phyloP scores from a whole-genome alignment of 2,329 filamentous ascomycete genomes.

The Chrysosporium queenslandicum region DNA sequence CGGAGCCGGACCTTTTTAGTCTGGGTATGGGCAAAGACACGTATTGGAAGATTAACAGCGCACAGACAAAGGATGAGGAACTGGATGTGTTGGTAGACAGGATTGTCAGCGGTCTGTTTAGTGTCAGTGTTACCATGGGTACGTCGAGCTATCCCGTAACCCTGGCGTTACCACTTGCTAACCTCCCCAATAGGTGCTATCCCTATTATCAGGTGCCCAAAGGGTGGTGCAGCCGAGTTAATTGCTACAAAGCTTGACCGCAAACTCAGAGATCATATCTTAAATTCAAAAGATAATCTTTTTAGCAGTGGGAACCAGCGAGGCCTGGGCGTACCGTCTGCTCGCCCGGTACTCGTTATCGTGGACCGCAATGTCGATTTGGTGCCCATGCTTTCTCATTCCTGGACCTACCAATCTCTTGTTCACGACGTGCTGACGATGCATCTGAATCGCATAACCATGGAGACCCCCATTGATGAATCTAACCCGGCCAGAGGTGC shows the following conservation, averaged over 20 bases:
- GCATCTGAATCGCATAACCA: conserved; percentile 86
- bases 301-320: conserved; percentile 59
- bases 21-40: conserved; percentile 86
- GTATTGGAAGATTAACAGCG: conserved; percentile 95
- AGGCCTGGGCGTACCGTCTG: conserved; percentile 53
- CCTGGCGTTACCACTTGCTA: conserved; percentile 17
- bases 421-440: conserved; percentile 69
- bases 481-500: conserved; percentile 60
- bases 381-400: conserved; percentile 97
- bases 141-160: conserved; percentile 22
- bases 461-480: conserved; percentile 74
- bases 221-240: conserved; percentile 84
- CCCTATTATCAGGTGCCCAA: conserved; percentile 89
- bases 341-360: conserved; percentile 80
- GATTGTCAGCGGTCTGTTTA: conserved; percentile 94
- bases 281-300: conserved; percentile 96
- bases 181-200: conserved; percentile 56
- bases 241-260: conserved; percentile 89
- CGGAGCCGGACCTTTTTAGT: conserved; percentile 90
- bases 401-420: conserved; percentile 79
- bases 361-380: conserved; percentile 93
- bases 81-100: conserved; percentile 78
- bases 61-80: conserved; percentile 78
- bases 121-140: conserved; percentile 97
- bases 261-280: conserved; percentile 88